phyloP scores from a whole-genome alignment of 805 yeast species.

The Gaillardinia entomophila region DNA sequence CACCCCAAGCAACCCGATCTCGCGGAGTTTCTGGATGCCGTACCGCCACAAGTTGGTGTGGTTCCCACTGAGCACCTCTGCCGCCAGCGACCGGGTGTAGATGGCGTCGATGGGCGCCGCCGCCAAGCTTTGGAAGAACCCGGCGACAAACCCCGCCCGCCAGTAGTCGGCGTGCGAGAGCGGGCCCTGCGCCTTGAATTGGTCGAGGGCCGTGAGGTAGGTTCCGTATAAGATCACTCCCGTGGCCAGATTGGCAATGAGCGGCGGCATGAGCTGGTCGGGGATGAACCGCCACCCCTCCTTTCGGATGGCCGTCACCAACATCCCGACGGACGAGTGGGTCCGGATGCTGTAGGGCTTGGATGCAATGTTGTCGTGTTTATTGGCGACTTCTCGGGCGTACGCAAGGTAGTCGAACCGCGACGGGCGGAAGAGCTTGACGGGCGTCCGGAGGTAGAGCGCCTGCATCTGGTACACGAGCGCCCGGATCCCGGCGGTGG shows the following conservation, averaged over 20 bases:
- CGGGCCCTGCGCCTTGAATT: slow-evolving; percentile 10
- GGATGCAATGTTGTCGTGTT: slow-evolving; percentile 37
- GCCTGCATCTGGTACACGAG: slow-evolving; percentile 72
- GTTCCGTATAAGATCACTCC: slow-evolving; percentile 84
- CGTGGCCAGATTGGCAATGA: slow-evolving; percentile 82
- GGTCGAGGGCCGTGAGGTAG: slow-evolving; percentile 53
- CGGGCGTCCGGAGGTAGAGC: slow-evolving; percentile 73
- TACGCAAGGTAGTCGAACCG: slow-evolving; percentile 80
- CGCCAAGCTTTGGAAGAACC: slow-evolving; percentile 79
- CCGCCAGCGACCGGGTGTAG: slow-evolving; percentile 71
- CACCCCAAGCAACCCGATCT: slow-evolving; percentile 77
- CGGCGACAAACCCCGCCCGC: slow-evolving; percentile 81
- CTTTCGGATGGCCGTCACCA: slow-evolving; percentile 61
- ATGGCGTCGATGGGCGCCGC: slow-evolving; percentile 95
- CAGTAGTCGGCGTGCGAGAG: slow-evolving; percentile 51
- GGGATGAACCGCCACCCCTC: slow-evolving; percentile 89
- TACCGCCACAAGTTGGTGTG: slow-evolving; percentile 75
- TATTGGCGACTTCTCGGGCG: slow-evolving; percentile 46
- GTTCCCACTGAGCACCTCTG: slow-evolving; percentile 62
- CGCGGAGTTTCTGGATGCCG: slow-evolving; percentile 59
- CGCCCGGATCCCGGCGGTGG: slow-evolving; percentile 85
- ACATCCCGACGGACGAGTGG: slow-evolving; percentile 74
- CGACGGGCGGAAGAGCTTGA: slow-evolving; percentile 85
- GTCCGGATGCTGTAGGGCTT: slow-evolving; percentile 55
- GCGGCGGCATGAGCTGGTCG: slow-evolving; percentile 79